Evolutionary conservation across 345 rosid genomes (phyloP), one percentile per base, ranked within the genome.

Genomic region (Geranium rotundifolium): DNA sequence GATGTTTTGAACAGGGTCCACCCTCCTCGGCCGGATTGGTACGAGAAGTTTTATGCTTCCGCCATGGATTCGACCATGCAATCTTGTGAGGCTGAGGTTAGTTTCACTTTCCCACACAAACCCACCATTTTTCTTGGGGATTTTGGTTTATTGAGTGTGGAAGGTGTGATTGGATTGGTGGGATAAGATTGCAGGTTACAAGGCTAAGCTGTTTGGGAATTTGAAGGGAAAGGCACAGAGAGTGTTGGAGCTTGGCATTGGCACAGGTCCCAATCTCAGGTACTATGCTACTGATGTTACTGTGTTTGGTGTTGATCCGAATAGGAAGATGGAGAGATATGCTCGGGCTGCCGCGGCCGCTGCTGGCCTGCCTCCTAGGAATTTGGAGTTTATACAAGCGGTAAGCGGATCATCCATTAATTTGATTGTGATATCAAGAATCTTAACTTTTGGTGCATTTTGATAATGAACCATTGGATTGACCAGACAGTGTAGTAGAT

Each of bases 221-320:
- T 69, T 91, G 78, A 81, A 72, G 20, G 89, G 92, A 19, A 80
- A 81, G 68, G 85, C 81, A 20, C 72, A 79, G 77, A 77, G 71
- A 56, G 80, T 87, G 41, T 66, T 91, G 78, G 96, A 91, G 83
- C 79, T 91, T 66, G 98, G 96, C 7, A 76, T 85, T 60, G 96
- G 98, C 14, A 80, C 98, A 6, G 95, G 91, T 60, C 95, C 98
- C 1, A 87, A 92, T 67, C 82, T 92, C 76, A 81, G 70, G 34
- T 92, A 85, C 68, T 85, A 85, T 74, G 79, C 86, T 73, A 65
- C 71, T 58, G 79, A 79, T 57, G 29, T 87, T 29, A 78, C 72
- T 62, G 88, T 89, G 69, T 61, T 84, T 10, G 96, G 91, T 23
- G 58, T 87, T 57, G 95, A 92, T 82, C 96, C 96, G 6, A 87